A percentile compares a stretch with the other conserved stretches of the same genome.
Conservation (phyloP, 192 early-diverging fungal genomes). For the Entomortierella beljakovae region DNA sequence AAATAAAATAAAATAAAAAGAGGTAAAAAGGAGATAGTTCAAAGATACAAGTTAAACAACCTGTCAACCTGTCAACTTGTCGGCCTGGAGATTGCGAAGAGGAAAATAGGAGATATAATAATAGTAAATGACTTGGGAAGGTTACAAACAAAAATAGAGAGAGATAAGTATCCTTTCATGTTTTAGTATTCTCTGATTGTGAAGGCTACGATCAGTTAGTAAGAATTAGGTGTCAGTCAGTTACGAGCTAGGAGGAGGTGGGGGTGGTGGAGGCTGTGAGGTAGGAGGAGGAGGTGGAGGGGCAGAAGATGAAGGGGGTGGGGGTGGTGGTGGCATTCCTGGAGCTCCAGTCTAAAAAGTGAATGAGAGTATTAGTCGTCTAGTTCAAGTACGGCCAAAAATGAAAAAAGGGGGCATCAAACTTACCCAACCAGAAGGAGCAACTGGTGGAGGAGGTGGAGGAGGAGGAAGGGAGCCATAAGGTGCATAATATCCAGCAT, state of each 20-base stretch:
- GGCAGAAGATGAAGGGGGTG: constrained; percentile 29
- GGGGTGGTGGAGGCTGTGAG: constrained; percentile 56
- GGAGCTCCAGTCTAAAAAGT: constrained; percentile 33
- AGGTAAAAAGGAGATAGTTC: background rate
- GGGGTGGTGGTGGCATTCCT: constrained; percentile 48
- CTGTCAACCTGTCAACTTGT: too few relatives aligned
- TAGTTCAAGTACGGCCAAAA: background rate
- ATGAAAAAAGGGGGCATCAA: background rate
- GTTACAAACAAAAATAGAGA: too few relatives aligned
- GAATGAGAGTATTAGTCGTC: background rate
- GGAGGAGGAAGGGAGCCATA: constrained; percentile 37
- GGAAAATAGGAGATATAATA: too few relatives aligned
- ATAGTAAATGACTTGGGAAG: too few relatives aligned
- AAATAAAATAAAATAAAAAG: background rate
- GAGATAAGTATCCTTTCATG: background rate
- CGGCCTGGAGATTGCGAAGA: too few relatives aligned
- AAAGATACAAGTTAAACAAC: too few relatives aligned
- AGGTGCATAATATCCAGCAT: constrained; percentile 26
- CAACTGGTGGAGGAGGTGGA: constrained; percentile 39
- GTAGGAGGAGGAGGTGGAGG: constrained; percentile 52
- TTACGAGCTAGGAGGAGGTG: constrained; percentile 35
- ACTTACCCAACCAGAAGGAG: constrained; percentile 36
- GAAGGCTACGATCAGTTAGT: background rate
- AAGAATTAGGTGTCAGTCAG: background rate
- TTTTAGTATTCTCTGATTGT: background rate